Evolutionary conservation across 768 basidiomycete genomes (phyloP), one percentile per base, ranked within the genome.

Genomic region (Collybia nuda): DNA sequence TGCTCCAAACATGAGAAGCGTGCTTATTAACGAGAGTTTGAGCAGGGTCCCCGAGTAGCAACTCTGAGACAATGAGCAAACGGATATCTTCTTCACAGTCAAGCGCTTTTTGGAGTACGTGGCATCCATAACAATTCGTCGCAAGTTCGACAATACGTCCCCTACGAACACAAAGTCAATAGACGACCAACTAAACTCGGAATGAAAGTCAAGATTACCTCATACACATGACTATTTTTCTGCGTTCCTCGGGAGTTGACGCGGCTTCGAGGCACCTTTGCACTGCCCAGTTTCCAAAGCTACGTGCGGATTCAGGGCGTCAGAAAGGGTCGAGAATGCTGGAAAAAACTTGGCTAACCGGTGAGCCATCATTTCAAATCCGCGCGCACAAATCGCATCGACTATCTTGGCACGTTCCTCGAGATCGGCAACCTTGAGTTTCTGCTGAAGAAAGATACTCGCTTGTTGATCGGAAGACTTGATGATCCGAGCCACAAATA

Each of bases 221-320:
- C 91, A 93, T 93, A 62, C 90, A 93, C n/a, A 71, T 67, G 42
- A 91, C 89, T 41, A 93, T 86, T 72, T 90, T 91, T 32, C 86
- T 75, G 53, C 88, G 72, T 62, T 93, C 91, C 37, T 90, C 87
- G 18, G 76, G 65, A 32, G 78, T 86, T 15, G 86, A 79, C 43
- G 88, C 88, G 0, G 88, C 87, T 60, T 93, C 91, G 3, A 93
- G 71, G 64, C 91, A 93, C 50, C 91, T 75, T 65, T 93, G 91
- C 32, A 93, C 90, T 0, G 90, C 90, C 90, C 90, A 93, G 60
- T 93, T 93, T 2, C 91, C 91, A 56, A 93, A 93, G n/a, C 90
- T 90, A 49, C 48, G 19, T 28, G 52, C 42, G 22, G 24, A 43
- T 41, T 45, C 42, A 29, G 35, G 43, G 51, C 15, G 39, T 54